Evolutionary conservation across 805 yeast genomes (phyloP), one percentile per base, ranked within the genome.

Genomic region (Hanseniaspora taiwanica): DNA sequence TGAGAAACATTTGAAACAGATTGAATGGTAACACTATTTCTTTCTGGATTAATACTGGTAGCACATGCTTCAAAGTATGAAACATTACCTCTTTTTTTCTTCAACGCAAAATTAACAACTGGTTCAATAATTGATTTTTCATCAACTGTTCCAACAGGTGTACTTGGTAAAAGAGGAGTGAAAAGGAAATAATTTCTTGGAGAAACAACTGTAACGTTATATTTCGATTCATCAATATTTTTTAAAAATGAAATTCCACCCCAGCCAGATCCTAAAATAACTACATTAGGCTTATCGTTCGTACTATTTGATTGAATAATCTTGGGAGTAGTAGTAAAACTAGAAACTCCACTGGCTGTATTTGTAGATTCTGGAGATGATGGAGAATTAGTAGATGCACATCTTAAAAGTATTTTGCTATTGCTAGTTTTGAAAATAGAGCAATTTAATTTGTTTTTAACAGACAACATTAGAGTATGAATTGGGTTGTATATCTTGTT

Each of bases 91-190:
- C 78, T 71, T 40, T 78, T 71, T 59, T 73, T 67, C 64, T 74
- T 74, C 59, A 91, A 74, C 44, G 94, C 85, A 54, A 87, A 80
- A 44, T 81, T 71, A 53, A 94, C 79, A 44, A 89, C 87, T 14
- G 96, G 95, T 62, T 87, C 96, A 69, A 85, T 81, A 56, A 87
- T 86, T 23, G 96, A 86, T 59, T 91, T 82, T 60, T 83, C 94
- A 52, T 70, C 71, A 45, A 85, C 81, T 20, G 95, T 83, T 45
- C 96, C 96, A 27, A 94, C 86, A 39, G 96, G 94, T 48, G 87
- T 79, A 6, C 94, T 82, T 37, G 96, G 96, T 53, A 87, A 69
- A 56, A 87, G 66, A 17, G 96, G 96, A 37, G 96, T 87, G 71
- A 87, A 87, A 49, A 87, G 67, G 66, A 87, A 85, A 69, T 84